These are phyloP conservation scores for Leishmania tarentolae DNA, from an alignment of 208 protist species.

Conservation along the genomic window DNA sequence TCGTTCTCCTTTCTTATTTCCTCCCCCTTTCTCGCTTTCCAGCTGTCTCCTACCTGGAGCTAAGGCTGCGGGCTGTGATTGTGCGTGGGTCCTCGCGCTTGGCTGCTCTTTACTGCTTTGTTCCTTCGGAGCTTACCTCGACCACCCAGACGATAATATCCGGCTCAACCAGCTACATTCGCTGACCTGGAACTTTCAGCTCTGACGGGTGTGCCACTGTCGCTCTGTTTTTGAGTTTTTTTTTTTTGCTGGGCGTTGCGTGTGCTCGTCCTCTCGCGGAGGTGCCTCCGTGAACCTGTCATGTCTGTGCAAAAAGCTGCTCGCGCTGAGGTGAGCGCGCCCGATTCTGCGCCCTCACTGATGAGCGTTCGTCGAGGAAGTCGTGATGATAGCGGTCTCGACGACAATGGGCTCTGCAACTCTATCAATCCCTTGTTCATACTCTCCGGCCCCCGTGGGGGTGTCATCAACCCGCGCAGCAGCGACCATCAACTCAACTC, in stretches of 20 bases:
- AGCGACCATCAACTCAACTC: slow-evolving; percentile 20
- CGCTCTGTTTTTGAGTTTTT: neutral
- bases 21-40: neutral
- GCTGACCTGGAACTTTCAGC: neutral
- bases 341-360: neutral
- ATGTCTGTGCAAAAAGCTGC: slow-evolving; percentile 14
- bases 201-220: neutral
- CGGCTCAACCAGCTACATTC: neutral
- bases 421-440: slow-evolving; percentile 74
- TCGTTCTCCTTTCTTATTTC: neutral
- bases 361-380: neutral
- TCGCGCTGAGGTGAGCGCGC: slow-evolving; percentile 1
- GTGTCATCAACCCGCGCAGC: slow-evolving; percentile 36
- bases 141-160: neutral
- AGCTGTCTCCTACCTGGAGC: too few relatives aligned
- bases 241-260: neutral
- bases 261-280: neutral
- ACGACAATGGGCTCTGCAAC: slow-evolving; percentile 10
- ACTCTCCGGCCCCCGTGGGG: slow-evolving; percentile 56
- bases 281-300: neutral
- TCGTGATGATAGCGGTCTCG: slow-evolving; percentile 14
- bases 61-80: neutral
- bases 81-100: neutral
- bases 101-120: neutral
- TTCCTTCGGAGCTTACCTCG: neutral